A percentile compares a stretch with the other conserved stretches of the same genome.
These are phyloP conservation scores for Myxozyma mucilagina DNA, from an alignment of 805 yeast genomes.

Conservation along the genomic window DNA sequence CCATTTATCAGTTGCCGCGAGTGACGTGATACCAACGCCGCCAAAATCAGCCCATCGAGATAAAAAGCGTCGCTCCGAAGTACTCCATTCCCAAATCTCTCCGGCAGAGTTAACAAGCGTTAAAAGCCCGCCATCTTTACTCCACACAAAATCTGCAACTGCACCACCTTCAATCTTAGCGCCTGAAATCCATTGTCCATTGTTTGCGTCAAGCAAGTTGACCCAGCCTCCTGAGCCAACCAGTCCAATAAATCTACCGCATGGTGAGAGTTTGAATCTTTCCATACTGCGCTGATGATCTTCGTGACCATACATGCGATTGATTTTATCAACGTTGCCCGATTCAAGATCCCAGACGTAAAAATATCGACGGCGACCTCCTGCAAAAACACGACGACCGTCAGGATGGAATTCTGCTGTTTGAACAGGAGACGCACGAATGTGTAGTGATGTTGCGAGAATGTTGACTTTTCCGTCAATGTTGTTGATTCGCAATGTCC, in stretches of 20 bases:
- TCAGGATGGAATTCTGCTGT: conserved; percentile 66
- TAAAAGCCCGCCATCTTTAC: conserved; percentile 48
- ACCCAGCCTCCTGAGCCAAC: conserved; percentile 90
- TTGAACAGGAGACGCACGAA: conserved; percentile 77
- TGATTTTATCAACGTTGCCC: conserved; percentile 77
- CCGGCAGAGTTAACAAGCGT: conserved; percentile 74
- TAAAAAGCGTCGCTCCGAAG: conserved; percentile 51
- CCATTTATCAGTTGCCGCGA: conserved; percentile 64
- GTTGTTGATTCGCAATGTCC: conserved; percentile 81
- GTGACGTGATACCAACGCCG: conserved; percentile 77
- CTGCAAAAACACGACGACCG: conserved; percentile 64
- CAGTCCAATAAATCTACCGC: conserved; percentile 71
- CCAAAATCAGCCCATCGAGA: conserved; percentile 80
- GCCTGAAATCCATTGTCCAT: conserved; percentile 85
- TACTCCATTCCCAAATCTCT: conserved; percentile 84
- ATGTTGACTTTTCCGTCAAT: conserved; percentile 84
- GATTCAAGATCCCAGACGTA: conserved; percentile 83
- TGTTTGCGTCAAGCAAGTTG: conserved; percentile 69
- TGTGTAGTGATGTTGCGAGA: conserved; percentile 76
- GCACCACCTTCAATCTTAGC: conserved; percentile 82
- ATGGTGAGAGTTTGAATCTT: conserved; percentile 68
- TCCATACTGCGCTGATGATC: conserved; percentile 83
- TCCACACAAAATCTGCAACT: conserved; percentile 76
- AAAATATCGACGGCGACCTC: conserved; percentile 90
- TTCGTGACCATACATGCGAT: conserved; percentile 90